phyloP scores from a whole-genome alignment of 345 rosid genomes.

The Kernera saxatilis region DNA sequence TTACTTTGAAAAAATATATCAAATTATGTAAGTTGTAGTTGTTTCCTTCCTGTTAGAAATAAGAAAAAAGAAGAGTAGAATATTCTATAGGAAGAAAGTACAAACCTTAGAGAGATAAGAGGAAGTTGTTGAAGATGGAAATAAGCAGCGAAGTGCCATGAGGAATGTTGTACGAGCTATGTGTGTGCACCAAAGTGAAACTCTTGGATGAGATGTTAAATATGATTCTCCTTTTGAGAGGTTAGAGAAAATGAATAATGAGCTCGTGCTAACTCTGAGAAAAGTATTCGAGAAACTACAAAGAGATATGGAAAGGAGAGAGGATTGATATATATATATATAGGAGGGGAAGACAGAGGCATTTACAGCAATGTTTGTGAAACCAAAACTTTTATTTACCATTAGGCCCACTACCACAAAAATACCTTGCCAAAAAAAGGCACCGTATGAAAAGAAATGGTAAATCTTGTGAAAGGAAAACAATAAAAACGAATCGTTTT shows the following conservation, averaged over 20 bases:
- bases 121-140: slow-evolving; percentile 8
- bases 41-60: neutral
- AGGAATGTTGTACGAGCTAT: slow-evolving; percentile 3
- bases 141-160: slow-evolving; percentile 23
- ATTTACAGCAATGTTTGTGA: neutral
- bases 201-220: neutral
- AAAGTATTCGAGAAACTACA: neutral
- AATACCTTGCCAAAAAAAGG: neutral
- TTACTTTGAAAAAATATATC: neutral
- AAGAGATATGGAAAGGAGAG: neutral
- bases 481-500: neutral
- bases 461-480: neutral
- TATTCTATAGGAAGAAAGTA: neutral
- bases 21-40: neutral
- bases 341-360: neutral
- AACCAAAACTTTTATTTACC: neutral
- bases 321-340: neutral
- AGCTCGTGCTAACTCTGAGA: neutral
- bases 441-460: neutral
- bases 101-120: slow-evolving; percentile 19
- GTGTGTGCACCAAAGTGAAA: neutral
- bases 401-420: neutral
- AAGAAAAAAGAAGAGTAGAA: neutral
- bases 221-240: neutral
- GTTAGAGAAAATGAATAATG: neutral